Evolutionary conservation across 305 asterid species (phyloP).

Genomic region (Fraxinus floribunda): DNA sequence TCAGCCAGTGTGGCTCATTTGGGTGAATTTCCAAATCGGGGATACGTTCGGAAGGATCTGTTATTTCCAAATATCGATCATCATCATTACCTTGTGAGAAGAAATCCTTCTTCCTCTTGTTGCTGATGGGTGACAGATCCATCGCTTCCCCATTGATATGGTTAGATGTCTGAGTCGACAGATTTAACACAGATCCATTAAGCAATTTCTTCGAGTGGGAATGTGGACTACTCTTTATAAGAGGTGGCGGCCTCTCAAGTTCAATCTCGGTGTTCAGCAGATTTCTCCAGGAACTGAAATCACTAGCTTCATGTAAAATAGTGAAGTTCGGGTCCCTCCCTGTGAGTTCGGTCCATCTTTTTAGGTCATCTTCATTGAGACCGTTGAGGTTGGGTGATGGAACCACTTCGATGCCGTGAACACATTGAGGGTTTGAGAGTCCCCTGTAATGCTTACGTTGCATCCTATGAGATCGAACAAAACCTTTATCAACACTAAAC

Average conservation of each 20-base stretch:
- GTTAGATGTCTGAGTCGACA: slow-evolving; percentile 55
- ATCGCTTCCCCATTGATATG: slow-evolving; percentile 57
- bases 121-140: slow-evolving; percentile 57
- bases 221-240: slow-evolving; percentile 45
- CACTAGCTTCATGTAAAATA: slow-evolving; percentile 72
- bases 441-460: slow-evolving; percentile 91
- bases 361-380: slow-evolving; percentile 67
- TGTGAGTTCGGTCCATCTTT: slow-evolving; percentile 79
- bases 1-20: slow-evolving; percentile 64
- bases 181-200: slow-evolving; percentile 64
- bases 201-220: slow-evolving; percentile 60
- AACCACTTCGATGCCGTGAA: slow-evolving; percentile 79
- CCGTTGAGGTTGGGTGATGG: slow-evolving; percentile 50
- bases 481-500: slow-evolving; percentile 76
- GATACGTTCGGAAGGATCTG: slow-evolving; percentile 37
- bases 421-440: slow-evolving; percentile 88
- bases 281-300: slow-evolving; percentile 74
- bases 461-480: slow-evolving; percentile 86
- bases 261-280: slow-evolving; percentile 76
- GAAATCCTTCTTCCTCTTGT: slow-evolving; percentile 68
- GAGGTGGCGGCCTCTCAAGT: slow-evolving; percentile 52
- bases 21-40: slow-evolving; percentile 59
- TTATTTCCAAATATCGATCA: slow-evolving; percentile 44
- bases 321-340: slow-evolving; percentile 67
- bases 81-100: slow-evolving; percentile 55